Base-by-base conservation (phyloP, 163 green algal species). In the Volvox carteri region DNA sequence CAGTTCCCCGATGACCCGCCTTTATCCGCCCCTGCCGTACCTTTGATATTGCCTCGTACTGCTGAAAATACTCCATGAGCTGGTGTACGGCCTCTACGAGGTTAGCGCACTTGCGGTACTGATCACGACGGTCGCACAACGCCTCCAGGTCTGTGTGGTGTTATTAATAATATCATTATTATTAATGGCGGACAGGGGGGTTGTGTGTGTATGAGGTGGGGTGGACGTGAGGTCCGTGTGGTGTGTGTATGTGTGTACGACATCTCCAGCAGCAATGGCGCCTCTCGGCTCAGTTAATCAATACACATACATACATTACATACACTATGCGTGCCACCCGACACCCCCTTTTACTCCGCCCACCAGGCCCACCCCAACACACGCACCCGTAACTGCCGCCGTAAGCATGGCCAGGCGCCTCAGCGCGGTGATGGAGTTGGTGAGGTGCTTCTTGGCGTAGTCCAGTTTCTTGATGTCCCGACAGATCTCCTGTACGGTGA, bases 401-500 rank as follows among this genome's bases (percentile, higher is more conserved):
- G 96, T 95, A 0, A 98, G 94, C 96, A 98, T 98, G 16, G 94
- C 95, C 37, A 98, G 91, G 1, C 96, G 90, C 28, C 98, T 90
- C 44, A 99, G 93, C 19, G 96, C 96, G 21, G 98, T 99, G 92
- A 99, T 99, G 84, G 97, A 97, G 92, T 94, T 93, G 0, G 97
- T 99, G 7, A 99, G 94, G 92, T 99, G 96, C 79, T 95, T 95
- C 94, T 99, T 99, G 41, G 98, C 98, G 75, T 94, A 97, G 92
- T 99, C 98, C 35, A 99, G 94, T 92, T 99, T 99, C 86, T 96
- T 96, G 83, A 99, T 99, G 93, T 99, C 98, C 5, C 96, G 86
- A 93, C 98, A 99, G 72, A 99, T 99, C 90, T 99, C 97, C 90
- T 99, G 96, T 48, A 99, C 97, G 94, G 99, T 97, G 19, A 92